These are phyloP conservation scores for Aspergillus aculeatinus DNA, from an alignment of 2,329 filamentous ascomycete genomes.

Conservation along the genomic window DNA sequence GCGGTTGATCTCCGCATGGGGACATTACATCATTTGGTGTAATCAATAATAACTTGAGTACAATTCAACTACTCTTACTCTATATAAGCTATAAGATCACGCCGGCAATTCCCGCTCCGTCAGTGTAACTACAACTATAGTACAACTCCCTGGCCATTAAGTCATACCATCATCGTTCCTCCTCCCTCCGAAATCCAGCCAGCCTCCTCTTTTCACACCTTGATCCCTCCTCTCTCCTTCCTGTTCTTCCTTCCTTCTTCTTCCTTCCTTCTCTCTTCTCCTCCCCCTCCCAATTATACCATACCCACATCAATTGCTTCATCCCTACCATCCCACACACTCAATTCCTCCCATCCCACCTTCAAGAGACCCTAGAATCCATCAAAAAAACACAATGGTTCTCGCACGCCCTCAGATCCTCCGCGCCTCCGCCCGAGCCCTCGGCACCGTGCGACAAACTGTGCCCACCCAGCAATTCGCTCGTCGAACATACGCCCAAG, in stretches of 20 bases:
- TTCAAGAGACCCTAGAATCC: background rate
- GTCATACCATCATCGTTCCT: constrained; percentile 9
- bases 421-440: constrained; percentile 23
- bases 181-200: background rate
- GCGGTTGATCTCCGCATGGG: constrained; percentile 1
- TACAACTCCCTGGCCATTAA: background rate
- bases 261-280: background rate
- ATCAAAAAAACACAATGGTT: constrained; percentile 29
- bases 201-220: constrained; percentile 2
- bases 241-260: background rate
- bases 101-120: constrained; percentile 17
- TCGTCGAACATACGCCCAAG: constrained; percentile 48
- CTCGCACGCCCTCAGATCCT: constrained; percentile 32
- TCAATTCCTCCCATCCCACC: background rate
- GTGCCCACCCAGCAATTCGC: constrained; percentile 40
- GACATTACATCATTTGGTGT: constrained; percentile 13
- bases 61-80: background rate
- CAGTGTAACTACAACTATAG: background rate
- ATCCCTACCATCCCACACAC: background rate
- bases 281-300: background rate
- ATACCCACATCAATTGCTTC: background rate
- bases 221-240: background rate
- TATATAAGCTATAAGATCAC: constrained; percentile 4
- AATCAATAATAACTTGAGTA: background rate
- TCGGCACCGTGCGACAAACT: constrained; percentile 26